These are phyloP conservation scores for Agastache rugosa DNA, from an alignment of 257 asterid species.

Conservation along the genomic window DNA sequence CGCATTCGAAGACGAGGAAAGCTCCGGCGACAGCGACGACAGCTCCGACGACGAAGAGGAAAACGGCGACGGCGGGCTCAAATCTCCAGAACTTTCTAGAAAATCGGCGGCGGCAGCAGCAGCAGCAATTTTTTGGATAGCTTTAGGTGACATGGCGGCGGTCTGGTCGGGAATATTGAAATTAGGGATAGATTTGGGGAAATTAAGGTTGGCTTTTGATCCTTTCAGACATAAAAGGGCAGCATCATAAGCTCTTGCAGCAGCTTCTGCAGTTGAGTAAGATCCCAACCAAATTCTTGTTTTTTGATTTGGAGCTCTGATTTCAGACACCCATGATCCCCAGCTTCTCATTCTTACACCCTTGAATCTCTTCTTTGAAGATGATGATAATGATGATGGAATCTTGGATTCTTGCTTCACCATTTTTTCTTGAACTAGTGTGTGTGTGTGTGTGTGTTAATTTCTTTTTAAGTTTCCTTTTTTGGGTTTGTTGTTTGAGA, in stretches of 20 bases:
- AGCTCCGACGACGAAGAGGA: slow-evolving; percentile 29
- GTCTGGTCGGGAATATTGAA: background rate
- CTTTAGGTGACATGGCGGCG: slow-evolving; percentile 63
- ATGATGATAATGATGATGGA: slow-evolving; percentile 28
- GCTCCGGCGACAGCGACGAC: slow-evolving; percentile 1
- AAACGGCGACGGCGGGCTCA: slow-evolving; percentile 32
- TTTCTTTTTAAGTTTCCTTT: slow-evolving; percentile 10
- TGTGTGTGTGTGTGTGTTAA: background rate
- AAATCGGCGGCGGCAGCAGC: slow-evolving; percentile 43
- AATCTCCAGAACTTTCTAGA: slow-evolving; percentile 16
- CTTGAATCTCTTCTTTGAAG: slow-evolving; percentile 54
- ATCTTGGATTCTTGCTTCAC: slow-evolving; percentile 58
- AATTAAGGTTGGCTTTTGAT: slow-evolving; percentile 69
- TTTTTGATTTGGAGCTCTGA: slow-evolving; percentile 93
- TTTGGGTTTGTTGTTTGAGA: background rate
- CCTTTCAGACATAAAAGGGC: slow-evolving; percentile 87
- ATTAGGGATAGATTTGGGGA: slow-evolving; percentile 46
- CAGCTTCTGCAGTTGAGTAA: slow-evolving; percentile 90
- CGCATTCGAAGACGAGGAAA: slow-evolving; percentile 30
- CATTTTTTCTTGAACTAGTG: slow-evolving; percentile 44
- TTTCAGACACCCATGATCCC: slow-evolving; percentile 95
- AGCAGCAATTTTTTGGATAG: slow-evolving; percentile 79
- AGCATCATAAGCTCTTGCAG: slow-evolving; percentile 97
- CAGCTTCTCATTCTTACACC: slow-evolving; percentile 98
- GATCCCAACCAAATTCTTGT: slow-evolving; percentile 96